Conservation (phyloP, 2,329 filamentous ascomycete species). For the Mycosphaerella arachidis region DNA sequence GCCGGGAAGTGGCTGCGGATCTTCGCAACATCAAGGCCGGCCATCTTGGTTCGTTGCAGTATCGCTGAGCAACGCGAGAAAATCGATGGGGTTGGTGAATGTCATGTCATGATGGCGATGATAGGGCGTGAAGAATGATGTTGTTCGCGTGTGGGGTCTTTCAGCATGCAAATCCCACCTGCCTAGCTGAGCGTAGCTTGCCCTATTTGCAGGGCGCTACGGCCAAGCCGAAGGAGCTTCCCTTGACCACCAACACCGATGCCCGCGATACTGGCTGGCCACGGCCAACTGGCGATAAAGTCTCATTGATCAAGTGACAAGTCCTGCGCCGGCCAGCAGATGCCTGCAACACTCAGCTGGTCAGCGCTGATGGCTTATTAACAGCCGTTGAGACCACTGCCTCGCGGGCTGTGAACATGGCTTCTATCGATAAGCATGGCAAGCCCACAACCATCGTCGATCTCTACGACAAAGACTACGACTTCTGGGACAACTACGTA, state of each 20-base stretch:
- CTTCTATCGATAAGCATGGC: background rate
- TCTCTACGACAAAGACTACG: constrained; percentile 10
- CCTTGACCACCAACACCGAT: background rate
- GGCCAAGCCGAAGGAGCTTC: background rate
- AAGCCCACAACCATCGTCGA: background rate
- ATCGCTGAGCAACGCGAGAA: background rate
- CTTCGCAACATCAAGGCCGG: constrained; percentile 51
- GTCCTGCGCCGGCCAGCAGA: too few species aligned
- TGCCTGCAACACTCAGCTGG: background rate
- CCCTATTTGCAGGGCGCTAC: background rate
- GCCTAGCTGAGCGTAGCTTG: constrained; percentile 7
- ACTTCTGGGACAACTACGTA: constrained; percentile 28
- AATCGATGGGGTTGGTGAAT: background rate
- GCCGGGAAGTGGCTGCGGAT: constrained; percentile 64
- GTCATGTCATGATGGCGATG: background rate
- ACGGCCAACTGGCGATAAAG: background rate
- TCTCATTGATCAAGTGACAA: too few species aligned
- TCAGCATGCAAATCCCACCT: constrained; percentile 5
- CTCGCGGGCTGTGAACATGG: background rate
- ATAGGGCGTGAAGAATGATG: background rate
- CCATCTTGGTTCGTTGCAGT: constrained; percentile 7
- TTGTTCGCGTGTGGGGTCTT: background rate
- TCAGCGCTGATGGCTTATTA: background rate
- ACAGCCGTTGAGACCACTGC: too few species aligned
- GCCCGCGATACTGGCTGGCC: background rate